A percentile compares a stretch with the other conserved stretches of the same genome.
Conservation (phyloP, 1,284 basidiomycete genomes). For the Trichosporon coremiiforme region DNA sequence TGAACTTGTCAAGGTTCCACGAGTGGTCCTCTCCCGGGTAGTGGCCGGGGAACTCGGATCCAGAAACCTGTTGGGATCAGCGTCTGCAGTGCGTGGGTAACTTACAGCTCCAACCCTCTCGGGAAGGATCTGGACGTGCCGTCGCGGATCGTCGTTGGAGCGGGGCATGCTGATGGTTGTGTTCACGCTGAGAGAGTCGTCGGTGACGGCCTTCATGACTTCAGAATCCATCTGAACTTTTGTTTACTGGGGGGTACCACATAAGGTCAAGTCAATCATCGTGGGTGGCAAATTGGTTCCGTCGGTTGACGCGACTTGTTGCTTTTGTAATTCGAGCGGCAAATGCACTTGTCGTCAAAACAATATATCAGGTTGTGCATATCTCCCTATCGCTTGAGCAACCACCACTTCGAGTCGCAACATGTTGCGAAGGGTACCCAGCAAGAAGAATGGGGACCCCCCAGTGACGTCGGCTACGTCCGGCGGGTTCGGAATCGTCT, state of each 20-base stretch:
- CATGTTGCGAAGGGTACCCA: constrained; percentile 45
- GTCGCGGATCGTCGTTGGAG: constrained; percentile 49
- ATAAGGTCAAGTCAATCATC: neutral
- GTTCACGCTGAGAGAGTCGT: constrained; percentile 8
- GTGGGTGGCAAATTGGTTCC: constrained; percentile 31
- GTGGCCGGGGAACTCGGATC: constrained; percentile 36
- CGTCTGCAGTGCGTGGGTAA: constrained; percentile 5
- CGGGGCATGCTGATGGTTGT: constrained; percentile 31
- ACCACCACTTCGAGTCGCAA: neutral
- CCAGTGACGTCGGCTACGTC: constrained; percentile 48
- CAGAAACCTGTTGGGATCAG: constrained; percentile 27
- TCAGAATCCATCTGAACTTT: constrained; percentile 24
- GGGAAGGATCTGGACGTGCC: constrained; percentile 65
- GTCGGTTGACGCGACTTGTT: constrained; percentile 35
- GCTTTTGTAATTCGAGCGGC: neutral
- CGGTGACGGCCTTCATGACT: constrained; percentile 6
- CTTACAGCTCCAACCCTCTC: constrained; percentile 68
- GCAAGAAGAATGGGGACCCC: constrained; percentile 38
- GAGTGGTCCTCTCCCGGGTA: constrained; percentile 78
- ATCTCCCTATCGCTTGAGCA: neutral
- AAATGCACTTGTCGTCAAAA: constrained; percentile 14
- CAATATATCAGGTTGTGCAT: neutral
- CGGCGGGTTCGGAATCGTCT: constrained; percentile 51
- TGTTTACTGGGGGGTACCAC: constrained; percentile 19
- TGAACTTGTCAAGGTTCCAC: constrained; percentile 77